phyloP scores from a whole-genome alignment of 495 filamentous ascomycete species.

The Elasticomyces elasticus region DNA sequence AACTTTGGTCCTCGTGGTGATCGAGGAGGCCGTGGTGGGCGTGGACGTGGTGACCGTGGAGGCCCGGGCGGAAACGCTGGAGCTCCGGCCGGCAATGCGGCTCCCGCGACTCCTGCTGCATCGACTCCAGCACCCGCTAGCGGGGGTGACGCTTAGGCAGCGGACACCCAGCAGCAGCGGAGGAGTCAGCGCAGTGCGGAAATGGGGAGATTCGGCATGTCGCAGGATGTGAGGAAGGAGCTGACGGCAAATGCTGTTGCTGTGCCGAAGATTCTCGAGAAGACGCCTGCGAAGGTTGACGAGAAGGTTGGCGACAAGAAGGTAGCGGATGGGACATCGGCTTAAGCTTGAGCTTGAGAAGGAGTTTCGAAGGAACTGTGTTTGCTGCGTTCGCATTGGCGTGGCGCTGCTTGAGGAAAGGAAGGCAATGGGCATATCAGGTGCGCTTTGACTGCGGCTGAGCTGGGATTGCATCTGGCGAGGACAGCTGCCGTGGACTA shows the following conservation, averaged over 20 bases:
- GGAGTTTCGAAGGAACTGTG: background rate
- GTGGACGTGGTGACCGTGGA: constrained; percentile 44
- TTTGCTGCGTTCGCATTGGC: background rate
- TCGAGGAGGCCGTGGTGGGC: constrained; percentile 48
- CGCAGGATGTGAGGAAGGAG: too few species aligned
- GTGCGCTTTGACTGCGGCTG: background rate
- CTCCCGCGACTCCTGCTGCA: background rate
- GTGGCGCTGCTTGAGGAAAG: background rate
- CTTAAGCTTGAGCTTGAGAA: background rate
- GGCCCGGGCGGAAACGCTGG: constrained; percentile 1
- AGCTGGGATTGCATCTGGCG: background rate
- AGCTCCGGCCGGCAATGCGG: background rate
- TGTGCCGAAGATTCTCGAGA: background rate
- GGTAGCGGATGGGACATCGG: background rate
- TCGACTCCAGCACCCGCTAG: constrained; percentile 10
- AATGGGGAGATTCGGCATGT: background rate
- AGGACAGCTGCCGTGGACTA: background rate
- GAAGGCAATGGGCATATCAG: background rate
- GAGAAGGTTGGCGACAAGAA: constrained; percentile 1
- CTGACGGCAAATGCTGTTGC: background rate
- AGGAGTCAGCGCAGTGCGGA: background rate
- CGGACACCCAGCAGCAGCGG: background rate
- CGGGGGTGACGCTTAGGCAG: constrained; percentile 22
- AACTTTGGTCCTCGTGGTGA: constrained; percentile 49
- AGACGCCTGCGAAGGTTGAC: background rate